Evolutionary conservation across 1,284 basidiomycete species (phyloP).

Genomic region (Apiotrichum gracile): DNA sequence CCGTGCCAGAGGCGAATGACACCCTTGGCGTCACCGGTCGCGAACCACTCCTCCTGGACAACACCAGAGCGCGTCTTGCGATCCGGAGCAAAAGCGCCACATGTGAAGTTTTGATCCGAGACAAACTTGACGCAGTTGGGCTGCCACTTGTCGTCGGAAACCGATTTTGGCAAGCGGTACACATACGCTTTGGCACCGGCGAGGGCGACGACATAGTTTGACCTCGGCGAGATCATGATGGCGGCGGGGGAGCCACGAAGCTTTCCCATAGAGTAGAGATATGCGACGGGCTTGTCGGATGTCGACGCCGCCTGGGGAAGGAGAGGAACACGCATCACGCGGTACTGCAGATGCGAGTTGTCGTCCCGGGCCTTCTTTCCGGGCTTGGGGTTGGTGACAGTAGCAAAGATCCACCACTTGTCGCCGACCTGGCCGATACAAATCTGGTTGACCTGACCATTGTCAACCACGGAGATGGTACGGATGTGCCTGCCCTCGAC

Average conservation of each 20-base stretch:
- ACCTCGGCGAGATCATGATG: slow-evolving; percentile 63
- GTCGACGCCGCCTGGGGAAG: slow-evolving; percentile 1
- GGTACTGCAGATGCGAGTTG: slow-evolving; percentile 17
- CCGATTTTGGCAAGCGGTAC: slow-evolving; percentile 52
- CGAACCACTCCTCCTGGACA: slow-evolving; percentile 74
- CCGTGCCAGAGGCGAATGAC: slow-evolving; percentile 90
- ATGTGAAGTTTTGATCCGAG: slow-evolving; percentile 57
- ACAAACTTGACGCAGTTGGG: slow-evolving; percentile 72
- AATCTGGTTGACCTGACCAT: slow-evolving; percentile 55
- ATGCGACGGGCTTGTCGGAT: slow-evolving; percentile 10
- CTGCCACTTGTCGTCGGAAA: slow-evolving; percentile 20
- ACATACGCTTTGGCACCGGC: slow-evolving; percentile 79
- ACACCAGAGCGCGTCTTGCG: slow-evolving; percentile 12
- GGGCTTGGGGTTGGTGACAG: slow-evolving; percentile 20
- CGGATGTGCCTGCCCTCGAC: slow-evolving; percentile 75
- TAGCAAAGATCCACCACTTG: slow-evolving; percentile 37
- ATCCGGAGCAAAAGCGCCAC: slow-evolving; percentile 79
- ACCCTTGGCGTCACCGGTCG: slow-evolving; percentile 83
- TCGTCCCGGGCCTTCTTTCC: slow-evolving; percentile 15
- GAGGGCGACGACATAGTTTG: slow-evolving; percentile 70
- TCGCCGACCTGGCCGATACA: slow-evolving; percentile 30
- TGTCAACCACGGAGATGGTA: slow-evolving; percentile 59
- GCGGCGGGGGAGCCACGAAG: slow-evolving; percentile 27
- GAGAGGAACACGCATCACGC: slow-evolving; percentile 22
- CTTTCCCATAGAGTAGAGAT: slow-evolving; percentile 25